phyloP scores from a whole-genome alignment of 371 early-diverging fungal species.

The Mucor racemosus region DNA sequence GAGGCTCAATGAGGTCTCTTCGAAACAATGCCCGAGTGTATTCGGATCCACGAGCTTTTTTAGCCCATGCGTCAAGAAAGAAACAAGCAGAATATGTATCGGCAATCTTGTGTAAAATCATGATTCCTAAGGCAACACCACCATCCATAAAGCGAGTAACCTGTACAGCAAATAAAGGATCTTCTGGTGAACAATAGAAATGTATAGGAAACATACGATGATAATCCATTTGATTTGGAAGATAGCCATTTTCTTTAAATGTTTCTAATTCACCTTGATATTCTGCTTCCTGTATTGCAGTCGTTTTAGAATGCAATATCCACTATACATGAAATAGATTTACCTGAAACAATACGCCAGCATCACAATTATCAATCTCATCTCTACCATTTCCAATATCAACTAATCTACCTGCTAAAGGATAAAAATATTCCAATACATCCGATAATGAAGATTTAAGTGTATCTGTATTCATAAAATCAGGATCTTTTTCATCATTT shows the following conservation, averaged over 20 bases:
- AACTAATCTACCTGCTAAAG: slow-evolving; percentile 40
- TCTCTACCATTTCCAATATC: slow-evolving; percentile 48
- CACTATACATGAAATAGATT: too few species aligned
- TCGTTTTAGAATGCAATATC: background rate
- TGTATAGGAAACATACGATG: slow-evolving; percentile 50
- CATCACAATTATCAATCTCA: slow-evolving; percentile 40
- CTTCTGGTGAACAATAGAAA: slow-evolving; percentile 37
- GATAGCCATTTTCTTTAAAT: slow-evolving; percentile 34
- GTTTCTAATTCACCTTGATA: slow-evolving; percentile 29
- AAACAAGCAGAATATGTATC: slow-evolving; percentile 40
- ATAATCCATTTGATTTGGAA: slow-evolving; percentile 46
- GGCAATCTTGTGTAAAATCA: slow-evolving; percentile 47
- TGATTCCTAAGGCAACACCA: slow-evolving; percentile 43
- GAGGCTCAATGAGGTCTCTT: slow-evolving; percentile 29
- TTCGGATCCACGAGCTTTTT: slow-evolving; percentile 24
- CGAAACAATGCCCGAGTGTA: slow-evolving; percentile 26
- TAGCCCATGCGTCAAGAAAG: slow-evolving; percentile 48
- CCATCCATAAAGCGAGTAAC: slow-evolving; percentile 42
- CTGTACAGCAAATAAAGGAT: slow-evolving; percentile 43
- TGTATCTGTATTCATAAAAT: slow-evolving; percentile 38
- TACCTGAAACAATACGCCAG: slow-evolving; percentile 41
- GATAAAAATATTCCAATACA: slow-evolving; percentile 37
- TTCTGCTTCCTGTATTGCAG: slow-evolving; percentile 33
- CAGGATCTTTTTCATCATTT: slow-evolving; percentile 21
- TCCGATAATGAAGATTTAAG: slow-evolving; percentile 27